Evolutionary conservation across 257 asterid species (phyloP).

Genomic region (Solanum sparsipilum): DNA sequence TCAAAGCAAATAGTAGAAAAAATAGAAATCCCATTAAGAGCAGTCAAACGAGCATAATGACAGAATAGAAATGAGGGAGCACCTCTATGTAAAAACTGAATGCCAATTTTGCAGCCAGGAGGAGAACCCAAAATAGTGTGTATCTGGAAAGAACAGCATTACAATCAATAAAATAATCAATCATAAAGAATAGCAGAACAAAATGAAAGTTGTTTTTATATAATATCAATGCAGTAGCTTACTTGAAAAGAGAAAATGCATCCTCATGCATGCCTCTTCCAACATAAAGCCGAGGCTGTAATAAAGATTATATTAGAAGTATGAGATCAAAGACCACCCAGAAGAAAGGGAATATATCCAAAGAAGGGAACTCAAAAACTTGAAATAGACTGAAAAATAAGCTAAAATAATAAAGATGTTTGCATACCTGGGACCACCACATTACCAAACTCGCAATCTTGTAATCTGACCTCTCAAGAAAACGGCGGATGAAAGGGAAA

Average conservation of each 20-base stretch:
- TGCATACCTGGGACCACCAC: slow-evolving; percentile 99
- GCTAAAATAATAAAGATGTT: background rate
- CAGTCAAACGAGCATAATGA: background rate
- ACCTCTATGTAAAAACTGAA: slow-evolving; percentile 90
- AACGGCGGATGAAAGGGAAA: slow-evolving; percentile 78
- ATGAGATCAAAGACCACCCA: slow-evolving; percentile 3
- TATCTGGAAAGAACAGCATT: slow-evolving; percentile 36
- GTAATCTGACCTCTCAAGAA: slow-evolving; percentile 83
- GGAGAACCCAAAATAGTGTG: slow-evolving; percentile 88
- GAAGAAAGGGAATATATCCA: background rate
- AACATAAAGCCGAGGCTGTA: slow-evolving; percentile 94
- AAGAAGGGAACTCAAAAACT: background rate
- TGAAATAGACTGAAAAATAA: background rate
- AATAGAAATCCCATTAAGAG: background rate
- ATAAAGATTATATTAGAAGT: background rate
- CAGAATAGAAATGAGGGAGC: background rate
- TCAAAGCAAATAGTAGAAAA: background rate
- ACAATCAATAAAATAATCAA: slow-evolving; percentile 8
- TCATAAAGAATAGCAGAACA: background rate
- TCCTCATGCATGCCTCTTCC: slow-evolving; percentile 99
- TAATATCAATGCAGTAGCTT: slow-evolving; percentile 3
- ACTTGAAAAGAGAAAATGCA: slow-evolving; percentile 81
- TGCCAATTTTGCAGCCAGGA: slow-evolving; percentile 79
- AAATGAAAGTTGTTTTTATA: slow-evolving; percentile 6
- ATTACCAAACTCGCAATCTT: slow-evolving; percentile 76